Conservation (phyloP, 2,329 filamentous ascomycete genomes). For the Alternaria novae-zelandiae region DNA sequence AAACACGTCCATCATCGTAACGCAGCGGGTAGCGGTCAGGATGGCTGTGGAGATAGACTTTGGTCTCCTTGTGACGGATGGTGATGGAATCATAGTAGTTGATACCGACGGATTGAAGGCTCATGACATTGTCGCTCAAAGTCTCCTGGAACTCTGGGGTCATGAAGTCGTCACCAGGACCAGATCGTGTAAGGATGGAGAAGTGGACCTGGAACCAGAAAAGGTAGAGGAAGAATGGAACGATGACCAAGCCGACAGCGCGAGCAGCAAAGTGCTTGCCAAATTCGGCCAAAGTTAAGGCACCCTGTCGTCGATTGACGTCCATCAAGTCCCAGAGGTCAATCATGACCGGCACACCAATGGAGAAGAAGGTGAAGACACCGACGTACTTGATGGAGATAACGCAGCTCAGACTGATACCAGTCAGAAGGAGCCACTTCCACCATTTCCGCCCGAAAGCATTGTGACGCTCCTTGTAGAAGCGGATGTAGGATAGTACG, state of each 20-base stretch:
- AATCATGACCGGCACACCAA: constrained; percentile 90
- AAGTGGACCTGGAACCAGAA: constrained; percentile 99
- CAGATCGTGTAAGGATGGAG: constrained; percentile 82
- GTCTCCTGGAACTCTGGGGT: constrained; percentile 98
- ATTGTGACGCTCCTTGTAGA: constrained; percentile 92
- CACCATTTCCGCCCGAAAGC: constrained; percentile 97
- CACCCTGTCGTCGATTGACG: constrained; percentile 81
- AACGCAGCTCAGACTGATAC: constrained; percentile 92
- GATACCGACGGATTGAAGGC: constrained; percentile 82
- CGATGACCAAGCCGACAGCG: constrained; percentile 81
- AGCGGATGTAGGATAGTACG: constrained; percentile 91
- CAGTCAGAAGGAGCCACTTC: constrained; percentile 98
- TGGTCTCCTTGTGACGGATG: constrained; percentile 95
- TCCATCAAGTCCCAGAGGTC: constrained; percentile 95
- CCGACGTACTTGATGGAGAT: constrained; percentile 99
- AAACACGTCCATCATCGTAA: constrained; percentile 96
- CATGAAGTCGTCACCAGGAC: constrained; percentile 98
- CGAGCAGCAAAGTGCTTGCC: constrained; percentile 89
- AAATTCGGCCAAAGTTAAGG: constrained; percentile 80
- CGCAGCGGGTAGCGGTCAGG: constrained; percentile 86
- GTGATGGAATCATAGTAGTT: constrained; percentile 90
- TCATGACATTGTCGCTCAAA: constrained; percentile 91
- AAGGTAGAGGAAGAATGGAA: constrained; percentile 96
- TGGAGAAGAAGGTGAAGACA: constrained; percentile 94
- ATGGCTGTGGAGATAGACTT: constrained; percentile 94